phyloP scores from a whole-genome alignment of 108 stramenopile species.

The Nitzschia inconspicua region DNA sequence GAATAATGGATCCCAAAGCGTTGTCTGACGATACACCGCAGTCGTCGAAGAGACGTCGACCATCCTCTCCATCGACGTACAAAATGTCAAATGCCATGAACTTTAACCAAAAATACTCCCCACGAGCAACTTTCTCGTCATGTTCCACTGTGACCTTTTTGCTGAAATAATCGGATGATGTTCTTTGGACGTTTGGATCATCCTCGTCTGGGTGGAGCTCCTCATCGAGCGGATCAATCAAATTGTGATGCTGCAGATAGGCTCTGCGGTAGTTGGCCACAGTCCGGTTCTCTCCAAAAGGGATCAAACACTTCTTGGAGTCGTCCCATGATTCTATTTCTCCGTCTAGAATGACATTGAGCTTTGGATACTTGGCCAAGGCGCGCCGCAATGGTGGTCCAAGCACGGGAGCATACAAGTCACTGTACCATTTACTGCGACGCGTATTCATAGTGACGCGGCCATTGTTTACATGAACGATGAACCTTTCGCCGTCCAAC shows the following conservation, averaged over 20 bases:
- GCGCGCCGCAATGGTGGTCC: slow-evolving; percentile 72
- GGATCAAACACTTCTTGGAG: slow-evolving; percentile 44
- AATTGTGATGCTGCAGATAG: slow-evolving; percentile 43
- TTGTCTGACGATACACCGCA: slow-evolving; percentile 19
- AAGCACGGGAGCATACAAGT: slow-evolving; percentile 69
- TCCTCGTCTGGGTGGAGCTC: slow-evolving; percentile 39
- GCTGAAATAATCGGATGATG: slow-evolving; percentile 13
- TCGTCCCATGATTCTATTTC: slow-evolving; percentile 80
- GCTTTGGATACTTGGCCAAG: slow-evolving; percentile 42
- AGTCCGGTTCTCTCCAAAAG: slow-evolving; percentile 75
- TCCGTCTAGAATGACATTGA: slow-evolving; percentile 83
- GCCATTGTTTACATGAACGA: slow-evolving; percentile 57
- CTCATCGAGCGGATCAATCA: slow-evolving; percentile 60
- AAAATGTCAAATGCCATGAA: slow-evolving; percentile 70
- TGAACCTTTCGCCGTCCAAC: slow-evolving; percentile 80
- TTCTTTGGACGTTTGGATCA: slow-evolving; percentile 20
- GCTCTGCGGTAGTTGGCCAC: slow-evolving; percentile 60
- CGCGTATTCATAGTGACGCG: slow-evolving; percentile 57
- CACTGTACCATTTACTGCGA: slow-evolving; percentile 45
- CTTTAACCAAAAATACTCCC: slow-evolving; percentile 62
- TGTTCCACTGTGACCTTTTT: background rate
- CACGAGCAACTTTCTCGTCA: slow-evolving; percentile 16
- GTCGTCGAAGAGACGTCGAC: slow-evolving; percentile 36
- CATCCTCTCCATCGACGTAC: slow-evolving; percentile 67
- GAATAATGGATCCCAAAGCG: slow-evolving; percentile 57